These are phyloP conservation scores for Apiotrichum brassicae DNA, from an alignment of 1,284 basidiomycete genomes.

Conservation along the genomic window DNA sequence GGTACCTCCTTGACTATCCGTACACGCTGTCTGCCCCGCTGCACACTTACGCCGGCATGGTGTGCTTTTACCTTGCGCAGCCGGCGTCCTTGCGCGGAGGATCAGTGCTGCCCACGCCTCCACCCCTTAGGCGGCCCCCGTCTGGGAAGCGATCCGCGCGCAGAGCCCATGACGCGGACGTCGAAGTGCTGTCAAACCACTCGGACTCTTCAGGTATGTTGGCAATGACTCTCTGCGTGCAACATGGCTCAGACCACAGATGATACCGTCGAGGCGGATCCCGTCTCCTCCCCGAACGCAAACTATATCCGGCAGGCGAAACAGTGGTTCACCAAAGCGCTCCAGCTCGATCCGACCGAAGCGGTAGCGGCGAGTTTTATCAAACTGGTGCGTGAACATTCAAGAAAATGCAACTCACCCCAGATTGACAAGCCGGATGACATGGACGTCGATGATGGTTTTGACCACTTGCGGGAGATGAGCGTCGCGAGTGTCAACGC, in stretches of 20 bases:
- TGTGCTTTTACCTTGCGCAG: constrained; percentile 54
- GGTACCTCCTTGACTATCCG: constrained; percentile 75
- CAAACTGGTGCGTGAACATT: constrained; percentile 20
- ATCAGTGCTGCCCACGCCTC: neutral
- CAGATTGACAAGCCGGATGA: constrained; percentile 10
- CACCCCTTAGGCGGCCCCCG: neutral
- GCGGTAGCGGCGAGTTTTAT: constrained; percentile 30
- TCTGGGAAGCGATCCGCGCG: too few relatives aligned
- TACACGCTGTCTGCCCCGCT: constrained; percentile 71
- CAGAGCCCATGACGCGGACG: too few relatives aligned
- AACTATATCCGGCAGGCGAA: constrained; percentile 25
- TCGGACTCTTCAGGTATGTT: too few relatives aligned
- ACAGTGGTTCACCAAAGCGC: constrained; percentile 31
- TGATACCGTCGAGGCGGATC: neutral
- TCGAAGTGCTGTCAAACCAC: too few relatives aligned
- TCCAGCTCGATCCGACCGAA: constrained; percentile 25
- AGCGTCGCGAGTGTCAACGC: neutral
- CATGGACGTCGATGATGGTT: constrained; percentile 1
- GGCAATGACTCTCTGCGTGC: too few relatives aligned
- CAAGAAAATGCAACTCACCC: neutral
- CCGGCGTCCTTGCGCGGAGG: constrained; percentile 18
- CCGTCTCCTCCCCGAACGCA: constrained; percentile 1
- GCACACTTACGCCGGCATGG: constrained; percentile 72
- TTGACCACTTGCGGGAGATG: neutral
- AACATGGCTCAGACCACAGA: too few relatives aligned